Evolutionary conservation across 441 rosid genomes (phyloP).

Genomic region (Adansonia grandidieri): DNA sequence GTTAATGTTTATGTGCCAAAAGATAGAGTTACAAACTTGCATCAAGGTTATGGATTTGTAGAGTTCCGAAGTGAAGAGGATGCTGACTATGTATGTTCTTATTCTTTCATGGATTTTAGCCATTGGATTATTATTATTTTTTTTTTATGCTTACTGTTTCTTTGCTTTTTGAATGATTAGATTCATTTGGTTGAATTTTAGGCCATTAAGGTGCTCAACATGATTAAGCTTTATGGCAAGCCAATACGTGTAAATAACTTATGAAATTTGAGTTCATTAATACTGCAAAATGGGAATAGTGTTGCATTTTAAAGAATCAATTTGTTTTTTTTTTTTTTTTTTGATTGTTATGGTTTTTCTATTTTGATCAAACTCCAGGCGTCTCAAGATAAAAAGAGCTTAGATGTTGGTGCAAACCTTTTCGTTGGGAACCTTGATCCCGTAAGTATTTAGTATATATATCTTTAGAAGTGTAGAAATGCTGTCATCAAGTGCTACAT

Average conservation of each 20-base stretch:
- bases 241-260: conserved; percentile 99
- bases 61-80: conserved; percentile 94
- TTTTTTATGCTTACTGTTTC: not conserved
- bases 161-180: not conserved
- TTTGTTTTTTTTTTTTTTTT: not conserved
- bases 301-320: not conserved
- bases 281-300: not conserved
- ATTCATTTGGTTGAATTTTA: conserved; percentile 31
- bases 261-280: not conserved
- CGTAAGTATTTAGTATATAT: conserved; percentile 48
- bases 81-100: conserved; percentile 82
- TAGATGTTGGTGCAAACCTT: conserved; percentile 96
- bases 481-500: not conserved
- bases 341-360: conserved; percentile 24
- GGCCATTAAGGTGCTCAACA: conserved; percentile 97
- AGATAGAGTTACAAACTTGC: conserved; percentile 92
- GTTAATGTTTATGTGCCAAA: conserved; percentile 95
- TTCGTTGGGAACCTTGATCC: conserved; percentile 95
- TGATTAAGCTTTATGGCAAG: conserved; percentile 94
- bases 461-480: not conserved
- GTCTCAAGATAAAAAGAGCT: conserved; percentile 93
- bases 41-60: conserved; percentile 90
- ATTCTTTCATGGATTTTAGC: not conserved
- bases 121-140: not conserved
- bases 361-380: conserved; percentile 53